Evolutionary conservation across 2,329 filamentous ascomycete genomes (phyloP).

Genomic region (Huntiella omanensis): DNA sequence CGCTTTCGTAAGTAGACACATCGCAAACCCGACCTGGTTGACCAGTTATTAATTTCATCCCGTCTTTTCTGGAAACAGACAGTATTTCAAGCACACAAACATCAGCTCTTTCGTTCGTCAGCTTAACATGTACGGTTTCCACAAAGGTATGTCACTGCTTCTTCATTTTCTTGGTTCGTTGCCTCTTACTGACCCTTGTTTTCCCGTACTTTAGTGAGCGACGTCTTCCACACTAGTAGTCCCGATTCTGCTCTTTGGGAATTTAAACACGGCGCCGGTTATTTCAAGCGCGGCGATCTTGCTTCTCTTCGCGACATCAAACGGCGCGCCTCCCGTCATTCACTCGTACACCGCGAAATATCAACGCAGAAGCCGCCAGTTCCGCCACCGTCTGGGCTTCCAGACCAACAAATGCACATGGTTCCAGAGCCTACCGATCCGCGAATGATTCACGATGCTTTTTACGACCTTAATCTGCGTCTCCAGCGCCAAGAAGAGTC

Average conservation of each 20-base stretch:
- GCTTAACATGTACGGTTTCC: conserved; percentile 98
- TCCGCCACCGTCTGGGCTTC: conserved; percentile 42
- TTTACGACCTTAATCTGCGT: conserved; percentile 62
- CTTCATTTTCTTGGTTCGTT: no score
- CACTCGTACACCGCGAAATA: conserved; percentile 84
- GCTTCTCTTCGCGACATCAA: conserved; percentile 89
- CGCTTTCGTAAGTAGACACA: conserved; percentile 57
- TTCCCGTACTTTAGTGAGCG: conserved; percentile 49
- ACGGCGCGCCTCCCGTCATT: conserved; percentile 77
- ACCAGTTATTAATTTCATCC: neutral
- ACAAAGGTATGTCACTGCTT: conserved; percentile 51
- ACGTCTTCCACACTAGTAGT: conserved; percentile 89
- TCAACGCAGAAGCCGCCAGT: conserved; percentile 39
- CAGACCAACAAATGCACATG: conserved; percentile 57
- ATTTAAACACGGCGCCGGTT: conserved; percentile 95
- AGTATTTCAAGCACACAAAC: conserved; percentile 99
- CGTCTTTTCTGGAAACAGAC: conserved; percentile 29
- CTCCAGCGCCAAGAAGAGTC: conserved; percentile 71
- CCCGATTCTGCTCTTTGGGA: conserved; percentile 94
- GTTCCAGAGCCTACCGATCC: conserved; percentile 49
- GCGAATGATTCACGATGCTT: conserved; percentile 58
- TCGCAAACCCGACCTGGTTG: neutral
- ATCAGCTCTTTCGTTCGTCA: conserved; percentile 97
- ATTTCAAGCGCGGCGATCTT: conserved; percentile 87
- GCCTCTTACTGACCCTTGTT: neutral